Conservation (phyloP, 2,329 filamentous ascomycete genomes). For the Cladorrhinum sp. region DNA sequence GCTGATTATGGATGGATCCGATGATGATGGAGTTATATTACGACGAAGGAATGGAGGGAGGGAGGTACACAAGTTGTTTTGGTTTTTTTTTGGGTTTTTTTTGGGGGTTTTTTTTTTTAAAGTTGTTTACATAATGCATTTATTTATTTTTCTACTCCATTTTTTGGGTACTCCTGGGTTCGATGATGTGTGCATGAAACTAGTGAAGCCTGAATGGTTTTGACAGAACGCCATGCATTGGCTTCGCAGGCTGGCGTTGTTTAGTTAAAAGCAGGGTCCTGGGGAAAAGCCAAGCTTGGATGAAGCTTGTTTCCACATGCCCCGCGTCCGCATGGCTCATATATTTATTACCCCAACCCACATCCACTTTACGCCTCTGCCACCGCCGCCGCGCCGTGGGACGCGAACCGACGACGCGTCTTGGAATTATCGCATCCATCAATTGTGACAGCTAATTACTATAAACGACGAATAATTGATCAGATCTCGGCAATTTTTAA, state of each 20-base stretch:
- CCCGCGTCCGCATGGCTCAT: not conserved
- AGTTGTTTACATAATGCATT: not conserved
- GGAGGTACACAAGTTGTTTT: not conserved
- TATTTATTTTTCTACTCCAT: not conserved
- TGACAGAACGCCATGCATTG: constrained; percentile 1
- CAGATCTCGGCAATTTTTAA: too few relatives aligned
- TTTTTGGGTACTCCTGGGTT: not conserved
- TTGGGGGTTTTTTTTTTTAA: not conserved
- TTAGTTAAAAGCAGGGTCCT: not conserved
- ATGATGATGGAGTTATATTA: not conserved
- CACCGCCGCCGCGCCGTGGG: not conserved
- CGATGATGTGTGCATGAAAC: not conserved
- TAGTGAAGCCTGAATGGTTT: not conserved
- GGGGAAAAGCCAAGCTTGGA: not conserved
- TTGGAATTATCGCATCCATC: not conserved
- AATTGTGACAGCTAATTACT: not conserved
- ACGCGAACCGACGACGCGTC: not conserved
- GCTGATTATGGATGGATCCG: too few relatives aligned
- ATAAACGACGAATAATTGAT: too few relatives aligned
- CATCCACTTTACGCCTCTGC: not conserved
- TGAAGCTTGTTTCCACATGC: not conserved
- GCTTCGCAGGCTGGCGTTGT: not conserved
- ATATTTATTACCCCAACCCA: not conserved
- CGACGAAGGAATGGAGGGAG: not conserved
- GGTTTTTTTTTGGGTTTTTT: too few relatives aligned